Conservation (phyloP, 441 rosid species). For the Adansonia madagascariensis region DNA sequence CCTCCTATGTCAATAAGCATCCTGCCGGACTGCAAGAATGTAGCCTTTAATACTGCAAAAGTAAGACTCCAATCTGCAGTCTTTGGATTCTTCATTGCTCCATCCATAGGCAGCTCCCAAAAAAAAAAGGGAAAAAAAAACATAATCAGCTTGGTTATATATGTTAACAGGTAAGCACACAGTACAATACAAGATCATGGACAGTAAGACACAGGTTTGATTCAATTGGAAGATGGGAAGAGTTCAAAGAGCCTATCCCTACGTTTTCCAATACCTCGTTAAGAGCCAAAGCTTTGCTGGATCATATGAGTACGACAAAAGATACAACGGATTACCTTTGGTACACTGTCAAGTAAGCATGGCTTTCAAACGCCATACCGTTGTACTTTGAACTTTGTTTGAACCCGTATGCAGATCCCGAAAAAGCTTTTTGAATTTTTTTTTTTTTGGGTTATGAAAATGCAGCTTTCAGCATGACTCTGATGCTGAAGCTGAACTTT, state of each 20-base stretch:
- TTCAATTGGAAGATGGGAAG: conserved; percentile 53
- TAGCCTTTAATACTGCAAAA: conserved; percentile 68
- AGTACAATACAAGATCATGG: conserved; percentile 50
- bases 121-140: background rate
- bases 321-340: conserved; percentile 84
- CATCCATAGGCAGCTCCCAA: too few relatives aligned
- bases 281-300: conserved; percentile 54
- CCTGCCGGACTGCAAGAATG: conserved; percentile 69
- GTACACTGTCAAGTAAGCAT: conserved; percentile 63
- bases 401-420: background rate
- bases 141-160: conserved; percentile 20
- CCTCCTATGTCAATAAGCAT: conserved; percentile 68
- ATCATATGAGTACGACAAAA: conserved; percentile 68
- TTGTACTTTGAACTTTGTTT: background rate
- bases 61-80: conserved; percentile 40
- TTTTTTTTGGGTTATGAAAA: background rate
- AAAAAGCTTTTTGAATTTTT: conserved; percentile 22
- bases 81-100: conserved; percentile 14
- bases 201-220: conserved; percentile 42
- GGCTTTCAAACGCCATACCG: background rate
- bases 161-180: conserved; percentile 51
- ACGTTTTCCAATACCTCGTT: conserved; percentile 44
- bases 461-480: conserved; percentile 57
- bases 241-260: conserved; percentile 54
- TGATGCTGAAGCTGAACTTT: conserved; percentile 45